phyloP scores from a whole-genome alignment of 805 yeast genomes.

The Nakazawaea populi region DNA sequence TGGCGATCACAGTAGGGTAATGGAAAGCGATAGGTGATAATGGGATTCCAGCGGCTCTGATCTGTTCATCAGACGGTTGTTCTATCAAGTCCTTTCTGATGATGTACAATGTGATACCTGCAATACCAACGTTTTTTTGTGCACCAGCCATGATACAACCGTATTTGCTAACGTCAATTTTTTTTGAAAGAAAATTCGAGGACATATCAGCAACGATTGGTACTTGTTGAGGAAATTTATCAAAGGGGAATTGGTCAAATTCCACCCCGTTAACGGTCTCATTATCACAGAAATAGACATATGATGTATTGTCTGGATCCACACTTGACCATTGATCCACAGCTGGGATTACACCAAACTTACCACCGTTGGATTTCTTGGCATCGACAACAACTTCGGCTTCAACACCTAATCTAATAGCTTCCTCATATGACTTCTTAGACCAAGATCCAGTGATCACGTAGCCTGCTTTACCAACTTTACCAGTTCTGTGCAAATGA shows the following conservation, averaged over 20 bases:
- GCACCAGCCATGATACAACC: conserved; percentile 97
- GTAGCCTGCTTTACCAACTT: conserved; percentile 77
- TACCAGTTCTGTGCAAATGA: conserved; percentile 58
- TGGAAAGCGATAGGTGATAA: conserved; percentile 85
- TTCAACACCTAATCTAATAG: conserved; percentile 73
- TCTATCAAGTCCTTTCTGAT: conserved; percentile 76
- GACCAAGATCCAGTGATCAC: conserved; percentile 95
- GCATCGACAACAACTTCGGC: conserved; percentile 65
- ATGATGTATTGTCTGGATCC: conserved; percentile 64
- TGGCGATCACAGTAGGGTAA: conserved; percentile 77
- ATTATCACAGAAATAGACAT: conserved; percentile 88
- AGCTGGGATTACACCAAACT: conserved; percentile 63
- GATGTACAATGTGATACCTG: conserved; percentile 90
- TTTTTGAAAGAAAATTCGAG: conserved; percentile 80
- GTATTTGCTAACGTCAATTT: conserved; percentile 74
- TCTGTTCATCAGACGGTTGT: conserved; percentile 56
- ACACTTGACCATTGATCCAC: conserved; percentile 56
- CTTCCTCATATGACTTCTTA: conserved; percentile 81
- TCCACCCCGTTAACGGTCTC: conserved; percentile 97
- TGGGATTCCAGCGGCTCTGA: conserved; percentile 59
- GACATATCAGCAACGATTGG: conserved; percentile 94
- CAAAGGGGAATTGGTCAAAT: conserved; percentile 44
- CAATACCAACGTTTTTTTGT: conserved; percentile 95
- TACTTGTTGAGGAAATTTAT: conserved; percentile 51
- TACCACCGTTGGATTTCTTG: conserved; percentile 41